These are phyloP conservation scores for Diplodia seriata DNA, from an alignment of 2,329 filamentous ascomycete genomes.

Conservation along the genomic window DNA sequence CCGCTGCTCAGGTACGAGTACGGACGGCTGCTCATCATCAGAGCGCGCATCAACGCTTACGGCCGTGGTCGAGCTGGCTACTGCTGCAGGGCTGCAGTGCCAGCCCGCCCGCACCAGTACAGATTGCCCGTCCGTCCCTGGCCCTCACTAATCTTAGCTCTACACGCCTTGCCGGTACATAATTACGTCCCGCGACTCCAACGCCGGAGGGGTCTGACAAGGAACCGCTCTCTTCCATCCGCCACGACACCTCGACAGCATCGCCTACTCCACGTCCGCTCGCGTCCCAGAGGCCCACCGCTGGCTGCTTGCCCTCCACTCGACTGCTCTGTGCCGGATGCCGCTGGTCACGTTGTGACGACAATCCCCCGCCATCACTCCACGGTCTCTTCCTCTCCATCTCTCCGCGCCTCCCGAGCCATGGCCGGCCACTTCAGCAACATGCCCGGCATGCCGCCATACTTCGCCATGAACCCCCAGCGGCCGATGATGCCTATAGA, in stretches of 20 bases:
- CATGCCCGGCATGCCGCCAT: conserved; percentile 41
- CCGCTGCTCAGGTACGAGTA: conserved; percentile 30
- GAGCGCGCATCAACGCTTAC: conserved; percentile 31
- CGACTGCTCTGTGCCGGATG: conserved; percentile 16
- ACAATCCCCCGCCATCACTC: conserved; percentile 13
- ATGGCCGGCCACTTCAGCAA: conserved; percentile 51
- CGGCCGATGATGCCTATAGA: conserved; percentile 44
- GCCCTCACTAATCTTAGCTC: conserved; percentile 33
- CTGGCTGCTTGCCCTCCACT: neutral
- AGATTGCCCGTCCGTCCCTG: conserved; percentile 27
- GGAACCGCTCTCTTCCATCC: conserved; percentile 28
- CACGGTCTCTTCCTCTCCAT: conserved; percentile 10
- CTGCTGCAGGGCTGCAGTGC: conserved; percentile 20
- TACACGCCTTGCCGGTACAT: conserved; percentile 32
- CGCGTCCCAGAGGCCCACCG: neutral
- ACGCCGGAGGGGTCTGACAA: conserved; percentile 26
- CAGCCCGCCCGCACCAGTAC: conserved; percentile 19
- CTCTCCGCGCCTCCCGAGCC: conserved; percentile 35
- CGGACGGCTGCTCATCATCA: conserved; percentile 31
- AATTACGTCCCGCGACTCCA: conserved; percentile 31
- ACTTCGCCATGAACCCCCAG: conserved; percentile 46
- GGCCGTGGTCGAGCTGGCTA: conserved; percentile 26
- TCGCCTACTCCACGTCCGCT: conserved; percentile 32
- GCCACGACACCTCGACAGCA: conserved; percentile 40
- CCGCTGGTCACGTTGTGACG: conserved; percentile 15